Conservation (phyloP, 2,329 filamentous ascomycete genomes). For the Taxawa tesnikishii region DNA sequence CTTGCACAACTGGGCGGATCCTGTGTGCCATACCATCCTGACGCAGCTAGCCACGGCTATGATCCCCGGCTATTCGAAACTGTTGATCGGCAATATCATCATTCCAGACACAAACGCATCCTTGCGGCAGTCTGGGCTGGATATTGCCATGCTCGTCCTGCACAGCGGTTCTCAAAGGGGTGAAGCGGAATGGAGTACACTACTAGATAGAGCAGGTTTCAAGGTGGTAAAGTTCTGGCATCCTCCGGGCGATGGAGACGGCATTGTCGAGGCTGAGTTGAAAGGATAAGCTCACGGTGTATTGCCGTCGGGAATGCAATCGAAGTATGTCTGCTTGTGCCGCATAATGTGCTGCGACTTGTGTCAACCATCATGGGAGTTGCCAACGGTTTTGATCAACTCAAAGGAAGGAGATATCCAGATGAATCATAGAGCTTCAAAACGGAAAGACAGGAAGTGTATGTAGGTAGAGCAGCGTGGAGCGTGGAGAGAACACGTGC, state of each 20-base stretch:
- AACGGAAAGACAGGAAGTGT: no score
- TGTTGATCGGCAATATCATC: slow-evolving; percentile 1
- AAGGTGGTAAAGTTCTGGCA: slow-evolving; percentile 3
- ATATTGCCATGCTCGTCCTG: slow-evolving; percentile 3
- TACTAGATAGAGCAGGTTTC: not conserved
- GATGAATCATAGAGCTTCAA: no score
- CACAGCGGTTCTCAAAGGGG: slow-evolving; percentile 1
- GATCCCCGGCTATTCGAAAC: slow-evolving; percentile 1
- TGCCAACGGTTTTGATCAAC: no score
- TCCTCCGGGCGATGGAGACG: slow-evolving; percentile 2
- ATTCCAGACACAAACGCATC: not conserved
- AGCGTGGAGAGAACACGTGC: no score
- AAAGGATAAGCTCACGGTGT: no score
- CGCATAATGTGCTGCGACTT: no score
- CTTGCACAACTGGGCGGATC: slow-evolving; percentile 8
- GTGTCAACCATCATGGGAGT: no score
- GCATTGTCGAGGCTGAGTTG: slow-evolving; percentile 2
- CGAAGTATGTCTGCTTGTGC: no score
- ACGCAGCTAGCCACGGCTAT: not conserved
- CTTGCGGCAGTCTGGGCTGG: slow-evolving; percentile 1
- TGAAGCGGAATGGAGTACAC: slow-evolving; percentile 1
- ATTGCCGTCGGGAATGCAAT: no score
- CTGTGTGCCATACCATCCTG: no score
- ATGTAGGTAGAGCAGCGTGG: no score
- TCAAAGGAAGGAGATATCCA: no score